A percentile compares a stretch with the other conserved stretches of the same genome.
phyloP scores from a whole-genome alignment of 1,139 yeast genomes.

The Barnettozyma hawaiiensis region DNA sequence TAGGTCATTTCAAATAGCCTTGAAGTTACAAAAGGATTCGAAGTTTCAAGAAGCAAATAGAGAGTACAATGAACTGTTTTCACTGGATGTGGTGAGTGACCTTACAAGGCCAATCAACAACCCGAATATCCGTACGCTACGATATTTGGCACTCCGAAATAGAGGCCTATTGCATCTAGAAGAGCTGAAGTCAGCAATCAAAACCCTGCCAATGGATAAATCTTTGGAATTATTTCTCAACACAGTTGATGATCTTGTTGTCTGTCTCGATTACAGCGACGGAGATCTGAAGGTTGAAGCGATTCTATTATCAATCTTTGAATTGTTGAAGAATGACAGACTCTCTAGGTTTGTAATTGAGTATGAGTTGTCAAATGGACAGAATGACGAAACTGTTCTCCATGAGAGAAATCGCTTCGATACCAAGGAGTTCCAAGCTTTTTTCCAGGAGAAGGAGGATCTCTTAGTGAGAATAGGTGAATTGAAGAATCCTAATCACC shows the following conservation, averaged over 20 bases:
- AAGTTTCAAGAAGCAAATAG: conserved; percentile 45
- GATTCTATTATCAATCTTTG: conserved; percentile 44
- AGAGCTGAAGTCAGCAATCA: conserved; percentile 32
- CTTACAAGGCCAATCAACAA: conserved; percentile 53
- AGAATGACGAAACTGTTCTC: conserved; percentile 41
- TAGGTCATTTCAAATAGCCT: conserved; percentile 65
- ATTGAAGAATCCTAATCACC: background rate
- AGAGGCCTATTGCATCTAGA: conserved; percentile 68
- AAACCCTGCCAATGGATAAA: conserved; percentile 4
- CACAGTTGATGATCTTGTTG: conserved; percentile 48
- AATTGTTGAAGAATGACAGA: conserved; percentile 42
- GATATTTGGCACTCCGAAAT: conserved; percentile 77
- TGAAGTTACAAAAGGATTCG: conserved; percentile 50
- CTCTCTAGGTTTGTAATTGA: conserved; percentile 63
- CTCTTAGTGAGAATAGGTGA: conserved; percentile 3
- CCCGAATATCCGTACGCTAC: conserved; percentile 65
- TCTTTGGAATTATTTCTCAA: conserved; percentile 32
- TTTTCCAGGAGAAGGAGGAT: background rate
- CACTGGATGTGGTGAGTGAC: conserved; percentile 39
- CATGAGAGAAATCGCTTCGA: conserved; percentile 33
- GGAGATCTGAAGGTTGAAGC: conserved; percentile 53
- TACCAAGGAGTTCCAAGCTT: background rate
- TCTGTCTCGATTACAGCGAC: conserved; percentile 55
- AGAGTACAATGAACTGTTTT: conserved; percentile 58
- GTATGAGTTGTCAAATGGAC: conserved; percentile 45